These are phyloP conservation scores for Fusarium subglutinans DNA, from an alignment of 2,329 filamentous ascomycete species.

Conservation along the genomic window DNA sequence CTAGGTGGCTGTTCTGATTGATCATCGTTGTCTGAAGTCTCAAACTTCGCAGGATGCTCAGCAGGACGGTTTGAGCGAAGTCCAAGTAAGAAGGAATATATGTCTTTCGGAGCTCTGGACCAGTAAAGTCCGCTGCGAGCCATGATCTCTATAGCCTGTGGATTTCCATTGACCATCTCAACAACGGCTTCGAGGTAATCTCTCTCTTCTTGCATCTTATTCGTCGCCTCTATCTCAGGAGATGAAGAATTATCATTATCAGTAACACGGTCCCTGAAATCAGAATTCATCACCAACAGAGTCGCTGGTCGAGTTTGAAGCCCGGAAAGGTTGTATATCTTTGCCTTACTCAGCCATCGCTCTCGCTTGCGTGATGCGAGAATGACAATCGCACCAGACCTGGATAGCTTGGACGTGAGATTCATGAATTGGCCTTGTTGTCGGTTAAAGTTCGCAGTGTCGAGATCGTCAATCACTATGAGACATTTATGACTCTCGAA, in stretches of 20 bases:
- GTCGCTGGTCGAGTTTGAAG: background rate
- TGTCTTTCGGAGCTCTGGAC: background rate
- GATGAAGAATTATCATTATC: background rate
- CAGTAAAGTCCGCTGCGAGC: background rate
- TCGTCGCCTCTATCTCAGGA: background rate
- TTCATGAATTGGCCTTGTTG: background rate
- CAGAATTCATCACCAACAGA: background rate
- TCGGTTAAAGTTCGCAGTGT: background rate
- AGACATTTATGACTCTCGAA: background rate
- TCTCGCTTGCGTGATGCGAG: background rate
- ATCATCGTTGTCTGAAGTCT: background rate
- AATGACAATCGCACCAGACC: background rate
- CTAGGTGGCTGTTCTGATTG: background rate
- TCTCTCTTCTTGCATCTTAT: background rate
- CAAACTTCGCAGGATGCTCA: background rate
- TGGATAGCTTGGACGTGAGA: background rate
- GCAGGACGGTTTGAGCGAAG: background rate
- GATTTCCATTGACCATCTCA: background rate
- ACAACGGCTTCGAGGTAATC: background rate
- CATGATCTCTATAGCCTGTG: background rate
- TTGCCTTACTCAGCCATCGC: background rate
- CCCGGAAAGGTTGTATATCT: background rate
- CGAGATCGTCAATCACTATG: background rate
- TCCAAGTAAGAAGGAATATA: background rate
- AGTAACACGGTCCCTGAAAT: background rate